Base-by-base conservation (phyloP, 331 rosid species). In the Erythrophleum ivorense region DNA sequence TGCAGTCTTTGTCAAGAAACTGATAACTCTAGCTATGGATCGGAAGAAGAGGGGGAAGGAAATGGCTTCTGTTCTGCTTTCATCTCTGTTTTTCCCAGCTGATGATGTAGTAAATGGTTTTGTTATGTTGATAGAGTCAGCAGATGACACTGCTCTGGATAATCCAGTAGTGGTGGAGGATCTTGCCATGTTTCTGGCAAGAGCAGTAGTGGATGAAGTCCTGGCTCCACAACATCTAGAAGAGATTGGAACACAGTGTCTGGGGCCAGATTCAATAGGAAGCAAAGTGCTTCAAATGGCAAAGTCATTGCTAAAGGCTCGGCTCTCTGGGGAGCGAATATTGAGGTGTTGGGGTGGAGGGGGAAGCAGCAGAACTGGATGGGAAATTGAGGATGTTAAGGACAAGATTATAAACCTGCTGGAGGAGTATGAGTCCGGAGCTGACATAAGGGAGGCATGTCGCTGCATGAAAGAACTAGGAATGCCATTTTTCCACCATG, bases 271-370 rank as follows among this genome's bases (percentile, higher is more conserved):
- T 40, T 89, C 91, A 0, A 69, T 88, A 33, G 92, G 97, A 33
- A 81, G 71, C 81, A 87, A 86, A 72, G 93, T 88, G 3, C 88
- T 90, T 57, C 86, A 50, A 80, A 92, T 92, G 97, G 86, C 89
- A 0, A 90, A 81, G 79, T 86, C 97, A 71, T 83, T 87, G 70
- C 89, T 92, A 9, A 87, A 90, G 69, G 97, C 92, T 9, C 81
- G 87, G 31, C 89, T 88, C 7, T 87, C 97, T 0, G 97, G 97
- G 14, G 94, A 92, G 78, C 64, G 94, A 45, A 90, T 92, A 54
- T 63, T 90, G 57, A 87, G 97, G 77, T 92, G 94, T 83, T 92
- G 97, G 97, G 97, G 96, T 18, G 97, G 94, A 14, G 94, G 91
- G 0, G 97, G 97, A 59, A 86, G 90, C 72, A 87, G 91, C 68